Conservation (phyloP, 78 protist genomes). For the Protostelium mycophagum region DNA sequence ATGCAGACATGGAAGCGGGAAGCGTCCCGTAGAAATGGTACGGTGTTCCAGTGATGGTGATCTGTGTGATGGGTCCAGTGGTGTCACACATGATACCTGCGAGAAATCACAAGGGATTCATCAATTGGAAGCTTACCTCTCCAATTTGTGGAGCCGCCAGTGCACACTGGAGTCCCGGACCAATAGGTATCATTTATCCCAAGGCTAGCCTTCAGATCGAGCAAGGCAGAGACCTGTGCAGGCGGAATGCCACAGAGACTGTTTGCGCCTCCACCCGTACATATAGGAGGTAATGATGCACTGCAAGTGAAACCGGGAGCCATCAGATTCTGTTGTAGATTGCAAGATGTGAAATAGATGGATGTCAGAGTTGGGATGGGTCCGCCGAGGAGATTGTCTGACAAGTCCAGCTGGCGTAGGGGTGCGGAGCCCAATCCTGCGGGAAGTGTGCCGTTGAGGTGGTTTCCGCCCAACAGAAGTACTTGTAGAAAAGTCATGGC, state of each 20-base stretch:
- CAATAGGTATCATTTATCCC: neutral
- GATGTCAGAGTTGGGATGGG: neutral
- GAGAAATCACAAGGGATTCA: neutral
- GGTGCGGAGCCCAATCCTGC: too few relatives aligned
- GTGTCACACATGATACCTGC: neutral
- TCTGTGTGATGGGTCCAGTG: neutral
- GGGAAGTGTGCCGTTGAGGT: too few relatives aligned
- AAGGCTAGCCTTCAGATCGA: neutral
- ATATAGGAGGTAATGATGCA: neutral
- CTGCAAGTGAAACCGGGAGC: neutral
- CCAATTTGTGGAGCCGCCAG: neutral
- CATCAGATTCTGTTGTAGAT: neutral
- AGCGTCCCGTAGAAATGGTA: neutral
- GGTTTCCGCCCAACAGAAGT: too few relatives aligned
- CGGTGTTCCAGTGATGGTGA: neutral
- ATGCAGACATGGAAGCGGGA: neutral
- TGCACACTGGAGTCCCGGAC: neutral
- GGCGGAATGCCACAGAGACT: neutral
- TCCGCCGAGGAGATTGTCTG: neutral
- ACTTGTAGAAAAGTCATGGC: too few relatives aligned
- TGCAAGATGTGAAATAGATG: neutral
- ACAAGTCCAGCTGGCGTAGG: too few relatives aligned
- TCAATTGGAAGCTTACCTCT: neutral
- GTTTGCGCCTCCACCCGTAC: neutral
- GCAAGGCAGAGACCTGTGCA: neutral